Conservation (phyloP, 2,329 filamentous ascomycete genomes). For the Neonectria punicea region DNA sequence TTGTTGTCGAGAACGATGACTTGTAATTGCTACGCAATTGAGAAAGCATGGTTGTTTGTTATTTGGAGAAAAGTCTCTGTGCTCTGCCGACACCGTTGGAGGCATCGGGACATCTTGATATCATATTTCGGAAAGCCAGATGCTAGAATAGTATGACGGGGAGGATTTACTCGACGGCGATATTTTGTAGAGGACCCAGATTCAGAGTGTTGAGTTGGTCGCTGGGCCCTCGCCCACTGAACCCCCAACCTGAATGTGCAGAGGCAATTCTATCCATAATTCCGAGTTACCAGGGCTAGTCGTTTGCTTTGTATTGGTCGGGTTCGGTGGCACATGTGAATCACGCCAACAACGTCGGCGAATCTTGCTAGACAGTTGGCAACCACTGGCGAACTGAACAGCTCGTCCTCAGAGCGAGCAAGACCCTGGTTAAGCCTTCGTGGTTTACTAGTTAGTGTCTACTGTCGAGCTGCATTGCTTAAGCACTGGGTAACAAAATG, state of each 20-base stretch:
- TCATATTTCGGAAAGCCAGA: too few species aligned
- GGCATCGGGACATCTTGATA: too few species aligned
- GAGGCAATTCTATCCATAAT: background rate
- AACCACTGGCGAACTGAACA: background rate
- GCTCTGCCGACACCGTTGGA: too few species aligned
- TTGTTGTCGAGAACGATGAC: background rate
- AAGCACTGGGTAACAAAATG: too few species aligned
- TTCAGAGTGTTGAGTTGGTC: background rate
- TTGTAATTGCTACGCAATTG: background rate
- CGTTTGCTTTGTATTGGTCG: background rate
- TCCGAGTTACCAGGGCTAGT: background rate
- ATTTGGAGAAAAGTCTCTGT: too few species aligned
- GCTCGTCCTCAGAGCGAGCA: background rate
- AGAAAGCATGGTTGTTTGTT: background rate
- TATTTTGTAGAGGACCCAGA: background rate
- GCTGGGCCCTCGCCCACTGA: background rate
- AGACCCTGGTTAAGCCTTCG: background rate
- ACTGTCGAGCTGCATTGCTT: too few species aligned
- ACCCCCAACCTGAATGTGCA: background rate
- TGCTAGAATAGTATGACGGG: too few species aligned
- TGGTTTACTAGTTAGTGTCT: too few species aligned
- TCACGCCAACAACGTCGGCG: background rate
- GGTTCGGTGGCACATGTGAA: background rate
- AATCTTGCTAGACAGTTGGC: background rate
- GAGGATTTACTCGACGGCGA: too few species aligned